Evolutionary conservation across 352 stramenopile species (phyloP), one percentile per base, ranked within the genome.

Genomic region (Phytophthora litchii): DNA sequence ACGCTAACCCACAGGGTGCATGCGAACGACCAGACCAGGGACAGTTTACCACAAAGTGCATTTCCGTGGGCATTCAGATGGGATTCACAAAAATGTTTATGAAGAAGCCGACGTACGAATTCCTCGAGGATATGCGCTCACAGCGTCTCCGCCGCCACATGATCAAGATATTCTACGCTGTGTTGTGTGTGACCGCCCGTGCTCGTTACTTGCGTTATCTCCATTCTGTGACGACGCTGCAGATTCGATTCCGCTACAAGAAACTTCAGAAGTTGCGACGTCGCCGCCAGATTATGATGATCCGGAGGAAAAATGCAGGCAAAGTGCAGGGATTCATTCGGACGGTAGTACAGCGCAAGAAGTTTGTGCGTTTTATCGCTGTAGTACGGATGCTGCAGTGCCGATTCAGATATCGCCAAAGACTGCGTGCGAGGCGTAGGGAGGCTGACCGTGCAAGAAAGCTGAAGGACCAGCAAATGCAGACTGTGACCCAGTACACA

Each of bases 21-120:
- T 88, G 83, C 17, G 81, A 93, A 50, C 68, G 80, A 60, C 86
- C 79, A 14, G 77, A 91, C 20, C 79, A 91, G 59, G 72, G 71
- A 6, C 72, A 89, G 31, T 92, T 92, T 36, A 61, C 75, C 2
- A 78, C 69, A 5, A 68, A 72, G 34, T 94, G 81, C 27, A 72
- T 89, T n/a, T 32, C 65, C 0, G 80, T 81, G 14, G 83, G 83
- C 10, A 57, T 91, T 59, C 95, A 99, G 66, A 96, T 98, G 71
- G 96, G 96, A 20, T 88, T 90, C 47, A 92, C 94, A 2, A 99
- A 99, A 70, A 96, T 98, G 54, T 99, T 99, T 64, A 64, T 99
- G 36, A 96, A 96, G 45, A 88, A 92, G 54, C 71, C 85, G 42
- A 84, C 97, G 14, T 96, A 96, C 25, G 86, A 95, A 20, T 92